Evolutionary conservation across 495 filamentous ascomycete species (phyloP), one percentile per base, ranked within the genome.

Genomic region (Penicillium paxilli): DNA sequence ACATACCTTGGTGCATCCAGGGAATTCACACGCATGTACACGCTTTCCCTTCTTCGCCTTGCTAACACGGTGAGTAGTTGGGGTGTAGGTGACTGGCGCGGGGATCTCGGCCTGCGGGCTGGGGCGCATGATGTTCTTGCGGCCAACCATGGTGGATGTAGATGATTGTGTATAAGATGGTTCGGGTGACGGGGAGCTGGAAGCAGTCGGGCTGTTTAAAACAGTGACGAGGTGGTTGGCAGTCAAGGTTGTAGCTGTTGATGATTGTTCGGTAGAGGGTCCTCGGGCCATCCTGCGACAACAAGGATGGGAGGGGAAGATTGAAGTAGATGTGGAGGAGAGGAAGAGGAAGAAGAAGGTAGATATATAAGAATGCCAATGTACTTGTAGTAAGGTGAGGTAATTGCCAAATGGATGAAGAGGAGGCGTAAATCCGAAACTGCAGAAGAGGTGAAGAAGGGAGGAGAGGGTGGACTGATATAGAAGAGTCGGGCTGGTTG

Each of bases 31-130:
- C 1, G 80, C 80, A 63, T 92, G 89, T 20, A 92, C 88, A 21
- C 85, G 87, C 52, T 90, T 82, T 14, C 89, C 89, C 68, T 92
- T 92, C 78, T 90, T 91, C 8, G 89, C 89, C 62, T 87, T 86
- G 72, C 89, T 92, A 44, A 91, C 84, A 47, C 89, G 86, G 54
- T 86, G 83, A 30, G 88, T 92, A 48, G 89, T 88, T 19, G 64
- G 64, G 21, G 89, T 91, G 58, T 82, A 81, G 45, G 78, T 62
- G 14, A 81, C 69, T 14, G 73, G 71, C 49, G 76, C 33, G 3
- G 56, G 20, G n/a, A 49, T 32, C 23, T 65, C 62, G 10, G 52
- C 8, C 42, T 64, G 55, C 5, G 62, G 47, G 38, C 37, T 63
- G 35, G 25, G 23, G 55, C 64, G 58, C 58, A 53, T 54, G 23